Evolutionary conservation across 2,329 filamentous ascomycete genomes (phyloP).

Genomic region (Phialocephala sp.): DNA sequence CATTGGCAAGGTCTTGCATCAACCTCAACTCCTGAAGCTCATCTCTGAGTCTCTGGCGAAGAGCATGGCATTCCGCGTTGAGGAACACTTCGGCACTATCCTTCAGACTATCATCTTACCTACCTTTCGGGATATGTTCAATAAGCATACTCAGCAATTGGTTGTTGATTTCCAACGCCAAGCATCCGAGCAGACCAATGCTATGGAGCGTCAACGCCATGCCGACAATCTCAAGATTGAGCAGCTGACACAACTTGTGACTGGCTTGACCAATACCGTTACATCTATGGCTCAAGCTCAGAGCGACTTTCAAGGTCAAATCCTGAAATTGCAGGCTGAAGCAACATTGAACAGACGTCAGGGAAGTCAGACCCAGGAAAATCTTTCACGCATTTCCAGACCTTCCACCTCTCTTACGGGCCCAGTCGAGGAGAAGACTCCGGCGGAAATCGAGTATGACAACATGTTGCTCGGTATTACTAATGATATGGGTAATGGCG

Average conservation of each 20-base stretch:
- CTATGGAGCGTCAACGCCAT: conserved; percentile 40
- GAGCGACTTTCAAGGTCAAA: conserved; percentile 69
- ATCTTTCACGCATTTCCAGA: conserved; percentile 28
- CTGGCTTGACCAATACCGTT: conserved; percentile 70
- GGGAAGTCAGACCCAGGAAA: conserved; percentile 17
- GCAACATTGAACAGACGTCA: conserved; percentile 49
- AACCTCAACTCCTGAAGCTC: conserved; percentile 72
- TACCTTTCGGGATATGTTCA: conserved; percentile 67
- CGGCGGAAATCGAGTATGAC: conserved; percentile 60
- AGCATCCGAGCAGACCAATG: conserved; percentile 41
- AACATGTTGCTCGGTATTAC: conserved; percentile 64
- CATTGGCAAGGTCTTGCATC: conserved; percentile 72
- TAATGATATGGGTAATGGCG: conserved; percentile 63
- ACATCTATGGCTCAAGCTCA: conserved; percentile 73
- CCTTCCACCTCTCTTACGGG: conserved; percentile 29
- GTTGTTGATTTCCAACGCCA: conserved; percentile 71
- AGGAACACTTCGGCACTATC: conserved; percentile 68
- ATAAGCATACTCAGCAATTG: conserved; percentile 70
- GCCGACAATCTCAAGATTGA: conserved; percentile 67
- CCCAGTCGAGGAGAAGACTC: conserved; percentile 48
- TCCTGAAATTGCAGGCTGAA: conserved; percentile 62
- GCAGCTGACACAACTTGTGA: conserved; percentile 71
- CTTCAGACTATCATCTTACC: conserved; percentile 70
- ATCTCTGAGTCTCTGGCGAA: conserved; percentile 75
- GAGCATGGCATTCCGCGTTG: conserved; percentile 69